A percentile compares a stretch with the other conserved stretches of the same genome.
Conservation (phyloP, 2,329 filamentous ascomycete genomes). For the Aureobasidium sp. region DNA sequence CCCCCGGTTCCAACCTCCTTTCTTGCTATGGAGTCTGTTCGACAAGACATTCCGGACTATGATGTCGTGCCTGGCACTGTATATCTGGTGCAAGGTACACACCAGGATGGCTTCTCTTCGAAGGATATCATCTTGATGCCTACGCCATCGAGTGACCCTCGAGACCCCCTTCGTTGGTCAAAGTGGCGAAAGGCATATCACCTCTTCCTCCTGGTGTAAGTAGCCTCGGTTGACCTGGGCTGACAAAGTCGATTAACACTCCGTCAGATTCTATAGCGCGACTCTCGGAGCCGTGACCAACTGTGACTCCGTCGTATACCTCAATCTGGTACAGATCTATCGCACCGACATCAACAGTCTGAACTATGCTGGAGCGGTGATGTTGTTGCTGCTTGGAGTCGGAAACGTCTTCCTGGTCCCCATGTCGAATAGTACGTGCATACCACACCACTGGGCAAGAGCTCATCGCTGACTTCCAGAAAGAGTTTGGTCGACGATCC, state of each 20-base stretch:
- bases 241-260: neutral
- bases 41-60: slow-evolving; percentile 13
- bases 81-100: slow-evolving; percentile 13
- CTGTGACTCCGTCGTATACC: slow-evolving; percentile 19
- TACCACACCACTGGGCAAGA: neutral
- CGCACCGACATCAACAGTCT: slow-evolving; percentile 14
- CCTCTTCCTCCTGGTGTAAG: slow-evolving; percentile 16
- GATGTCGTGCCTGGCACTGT: slow-evolving; percentile 17
- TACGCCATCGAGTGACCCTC: slow-evolving; percentile 16
- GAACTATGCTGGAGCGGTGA: slow-evolving; percentile 16
- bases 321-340: slow-evolving; percentile 16
- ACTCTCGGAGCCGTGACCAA: slow-evolving; percentile 21
- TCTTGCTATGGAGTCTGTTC: slow-evolving; percentile 1
- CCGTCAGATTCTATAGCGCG: slow-evolving; percentile 15
- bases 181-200: slow-evolving; percentile 18
- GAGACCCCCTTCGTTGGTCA: slow-evolving; percentile 18
- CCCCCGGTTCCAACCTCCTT: neutral
- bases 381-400: slow-evolving; percentile 16
- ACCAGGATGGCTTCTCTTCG: slow-evolving; percentile 2
- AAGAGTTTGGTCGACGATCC: slow-evolving; percentile 18
- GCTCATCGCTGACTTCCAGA: neutral
- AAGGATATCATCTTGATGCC: slow-evolving; percentile 19
- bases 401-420: slow-evolving; percentile 18
- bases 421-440: slow-evolving; percentile 18
- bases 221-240: neutral